phyloP scores from a whole-genome alignment of 108 stramenopile genomes.

The Pseudonitzschia delicatissima region DNA sequence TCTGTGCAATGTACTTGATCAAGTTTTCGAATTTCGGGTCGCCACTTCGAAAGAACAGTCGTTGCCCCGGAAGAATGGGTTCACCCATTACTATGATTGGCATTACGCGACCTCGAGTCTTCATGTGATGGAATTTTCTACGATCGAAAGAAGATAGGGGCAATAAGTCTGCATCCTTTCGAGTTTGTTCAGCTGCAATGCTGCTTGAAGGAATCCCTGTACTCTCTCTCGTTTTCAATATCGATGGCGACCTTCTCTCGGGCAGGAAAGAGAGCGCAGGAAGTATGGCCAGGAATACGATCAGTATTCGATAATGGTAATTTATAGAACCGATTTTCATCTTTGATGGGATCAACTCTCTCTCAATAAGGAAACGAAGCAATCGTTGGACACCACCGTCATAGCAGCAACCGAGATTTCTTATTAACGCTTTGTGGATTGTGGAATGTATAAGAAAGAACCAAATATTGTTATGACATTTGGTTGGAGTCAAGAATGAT shows the following conservation, averaged over 20 bases:
- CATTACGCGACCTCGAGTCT: slow-evolving; percentile 4
- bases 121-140: slow-evolving; percentile 2
- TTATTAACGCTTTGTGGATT: too few species aligned
- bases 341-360: too few species aligned
- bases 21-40: slow-evolving; percentile 33
- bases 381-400: too few species aligned
- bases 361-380: too few species aligned
- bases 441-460: too few species aligned
- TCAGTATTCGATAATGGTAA: not conserved
- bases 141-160: not conserved
- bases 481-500: too few species aligned
- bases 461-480: too few species aligned
- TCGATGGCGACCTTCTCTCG: not conserved
- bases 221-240: not conserved
- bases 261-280: not conserved
- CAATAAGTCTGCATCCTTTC: slow-evolving; percentile 9
- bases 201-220: not conserved
- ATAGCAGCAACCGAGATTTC: too few species aligned
- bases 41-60: slow-evolving; percentile 12
- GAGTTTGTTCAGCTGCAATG: not conserved
- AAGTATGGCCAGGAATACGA: not conserved
- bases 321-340: too few species aligned
- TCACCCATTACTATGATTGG: slow-evolving; percentile 15
- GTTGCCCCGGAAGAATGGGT: slow-evolving; percentile 25
- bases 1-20: slow-evolving; percentile 9